Percentiles rank a stretch among this genome's conserved stretches.
Evolutionary conservation across 768 basidiomycete species (phyloP).

Genomic region (Kwoniella mangroviensis): DNA sequence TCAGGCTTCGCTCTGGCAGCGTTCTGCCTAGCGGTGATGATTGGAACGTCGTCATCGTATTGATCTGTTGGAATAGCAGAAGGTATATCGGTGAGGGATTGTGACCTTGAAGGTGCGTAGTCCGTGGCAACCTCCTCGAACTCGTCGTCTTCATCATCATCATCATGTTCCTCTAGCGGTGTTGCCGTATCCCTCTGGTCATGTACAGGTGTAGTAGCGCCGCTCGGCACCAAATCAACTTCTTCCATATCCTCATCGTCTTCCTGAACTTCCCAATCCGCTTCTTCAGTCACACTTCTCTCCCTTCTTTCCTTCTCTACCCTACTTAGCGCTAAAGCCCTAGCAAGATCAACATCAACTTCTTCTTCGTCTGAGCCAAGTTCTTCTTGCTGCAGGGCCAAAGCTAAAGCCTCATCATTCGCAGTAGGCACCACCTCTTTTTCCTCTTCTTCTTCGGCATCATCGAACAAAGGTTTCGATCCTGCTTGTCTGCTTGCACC

Average conservation of each 20-base stretch:
- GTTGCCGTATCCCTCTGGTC: background rate
- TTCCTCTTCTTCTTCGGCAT: constrained; percentile 33
- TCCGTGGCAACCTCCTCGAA: constrained; percentile 44
- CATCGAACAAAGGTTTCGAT: constrained; percentile 35
- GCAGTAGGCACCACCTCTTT: constrained; percentile 43
- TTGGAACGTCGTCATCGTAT: constrained; percentile 17
- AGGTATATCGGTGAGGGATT: constrained; percentile 7
- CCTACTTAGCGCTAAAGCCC: constrained; percentile 60
- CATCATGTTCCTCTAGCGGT: constrained; percentile 18
- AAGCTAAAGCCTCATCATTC: constrained; percentile 49
- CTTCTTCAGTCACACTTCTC: constrained; percentile 15
- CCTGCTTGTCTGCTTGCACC: constrained; percentile 36
- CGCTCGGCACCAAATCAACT: constrained; percentile 46
- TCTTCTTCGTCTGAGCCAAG: constrained; percentile 74
- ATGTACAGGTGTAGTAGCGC: constrained; percentile 27
- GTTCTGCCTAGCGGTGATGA: constrained; percentile 12
- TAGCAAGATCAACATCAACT: constrained; percentile 66
- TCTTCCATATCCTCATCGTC: constrained; percentile 46
- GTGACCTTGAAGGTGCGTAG: constrained; percentile 5
- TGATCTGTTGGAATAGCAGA: background rate
- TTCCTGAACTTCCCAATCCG: constrained; percentile 8
- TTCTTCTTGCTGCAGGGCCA: constrained; percentile 60
- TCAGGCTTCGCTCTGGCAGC: constrained; percentile 11
- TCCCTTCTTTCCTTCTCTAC: constrained; percentile 30
- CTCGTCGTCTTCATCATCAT: constrained; percentile 45